Base-by-base conservation (phyloP, 169 alveolate species). In the Plasmodium coatneyi region DNA sequence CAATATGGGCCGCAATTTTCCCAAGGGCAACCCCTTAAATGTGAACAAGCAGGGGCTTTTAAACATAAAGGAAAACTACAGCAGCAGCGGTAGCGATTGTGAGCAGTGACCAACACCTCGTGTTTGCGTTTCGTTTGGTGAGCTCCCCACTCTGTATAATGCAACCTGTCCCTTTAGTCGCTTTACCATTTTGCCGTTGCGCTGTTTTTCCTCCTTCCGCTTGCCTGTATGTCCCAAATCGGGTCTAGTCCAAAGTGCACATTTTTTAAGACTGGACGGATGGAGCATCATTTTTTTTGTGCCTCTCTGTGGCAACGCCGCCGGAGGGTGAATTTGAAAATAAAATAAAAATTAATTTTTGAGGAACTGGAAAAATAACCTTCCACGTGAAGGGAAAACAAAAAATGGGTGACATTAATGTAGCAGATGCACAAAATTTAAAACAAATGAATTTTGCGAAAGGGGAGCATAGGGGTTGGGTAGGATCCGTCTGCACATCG, bases 1-100 rank as follows among this genome's bases (percentile, higher is more conserved):
- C 52, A 36, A 10, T 10, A 84, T 74, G 66, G 34, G 36, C 41
- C 30, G 36, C 6, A 66, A 66, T 28, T 66, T 28, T 0, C 10
- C 34, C 22, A 84, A 12, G 4, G 19, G 16, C 5, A 84, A 43
- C 72, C n/a, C 83, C 1, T 84, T 84, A 66, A 84, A 84, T 74
- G 84, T 84, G 19, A 84, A 84, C 76, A 34, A 84, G n/a, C 86
- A 84, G 39, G 93, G 93, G 19, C 54, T 84, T 16, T 82, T 84
- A 16, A 84, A 84, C 22, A 84, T 84, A 72, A 28, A 54, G 41
- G 93, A 84, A 54, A 74, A 54, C 32, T 84, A 25, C 49, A 84
- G 84, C 60, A 84, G 92, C 56, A 74, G 84, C 22, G 76, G 36
- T 7, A 84, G 92, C 60, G 84, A 56, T 5, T 30, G 74, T n/a